A percentile compares a stretch with the other conserved stretches of the same genome.
Conservation (phyloP, 352 stramenopile species). For the Phytophthora hybrid region DNA sequence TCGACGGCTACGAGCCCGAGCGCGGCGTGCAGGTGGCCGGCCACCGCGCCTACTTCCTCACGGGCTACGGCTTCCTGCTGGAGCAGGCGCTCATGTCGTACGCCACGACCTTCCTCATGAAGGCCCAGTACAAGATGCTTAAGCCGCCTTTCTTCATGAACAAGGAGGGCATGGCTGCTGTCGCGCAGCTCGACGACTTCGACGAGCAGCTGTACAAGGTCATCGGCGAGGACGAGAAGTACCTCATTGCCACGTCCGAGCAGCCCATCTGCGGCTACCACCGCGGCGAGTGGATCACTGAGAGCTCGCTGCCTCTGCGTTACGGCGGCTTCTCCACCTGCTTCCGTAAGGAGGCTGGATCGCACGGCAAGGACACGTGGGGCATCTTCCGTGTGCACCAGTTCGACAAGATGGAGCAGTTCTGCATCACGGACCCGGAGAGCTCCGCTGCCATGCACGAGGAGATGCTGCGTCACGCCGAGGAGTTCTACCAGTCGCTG, state of each 20-base stretch:
- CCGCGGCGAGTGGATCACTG: constrained; percentile 93
- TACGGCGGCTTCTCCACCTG: constrained; percentile 99
- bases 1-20: constrained; percentile 99
- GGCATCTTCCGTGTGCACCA: constrained; percentile 99
- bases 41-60: constrained; percentile 99
- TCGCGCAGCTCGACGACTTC: constrained; percentile 99
- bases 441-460: constrained; percentile 93
- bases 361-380: constrained; percentile 99
- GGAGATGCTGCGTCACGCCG: constrained; percentile 92
- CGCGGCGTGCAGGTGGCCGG: constrained; percentile 96
- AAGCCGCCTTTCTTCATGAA: constrained; percentile 99
- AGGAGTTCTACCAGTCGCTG: constrained; percentile 99
- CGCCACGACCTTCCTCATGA: constrained; percentile 96
- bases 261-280: constrained; percentile 99
- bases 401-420: constrained; percentile 99
- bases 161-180: constrained; percentile 98
- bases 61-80: constrained; percentile 97
- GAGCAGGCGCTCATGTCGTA: constrained; percentile 99
- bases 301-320: constrained; percentile 81
- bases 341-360: constrained; percentile 99
- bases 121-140: constrained; percentile 97
- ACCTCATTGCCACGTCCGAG: constrained; percentile 99
- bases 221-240: constrained; percentile 97
- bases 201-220: constrained; percentile 99
- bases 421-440: constrained; percentile 97